Percentiles rank a stretch among this genome's conserved stretches.
Evolutionary conservation across 2,329 filamentous ascomycete genomes (phyloP).

Genomic region (Neurospora crassa): DNA sequence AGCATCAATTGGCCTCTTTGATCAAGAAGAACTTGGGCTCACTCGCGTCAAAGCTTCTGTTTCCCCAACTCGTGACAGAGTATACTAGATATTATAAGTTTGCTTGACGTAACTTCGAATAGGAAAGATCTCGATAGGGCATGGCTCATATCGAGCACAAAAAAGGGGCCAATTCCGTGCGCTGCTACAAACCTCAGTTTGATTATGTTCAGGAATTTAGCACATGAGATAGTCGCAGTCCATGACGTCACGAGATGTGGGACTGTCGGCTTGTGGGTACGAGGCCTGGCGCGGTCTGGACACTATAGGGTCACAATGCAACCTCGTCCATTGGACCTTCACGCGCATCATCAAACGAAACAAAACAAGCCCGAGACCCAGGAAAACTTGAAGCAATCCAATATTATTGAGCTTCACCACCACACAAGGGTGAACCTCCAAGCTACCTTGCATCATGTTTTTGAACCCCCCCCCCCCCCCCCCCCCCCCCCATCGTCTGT

Average conservation of each 20-base stretch:
- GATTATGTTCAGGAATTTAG: not conserved
- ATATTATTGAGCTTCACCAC: not conserved
- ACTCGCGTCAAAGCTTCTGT: not conserved
- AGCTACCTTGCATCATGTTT: not conserved
- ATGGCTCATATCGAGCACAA: not conserved
- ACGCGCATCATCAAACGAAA: not conserved
- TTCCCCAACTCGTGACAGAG: not conserved
- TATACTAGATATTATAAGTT: not conserved
- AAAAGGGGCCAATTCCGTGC: not conserved
- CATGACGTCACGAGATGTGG: not conserved
- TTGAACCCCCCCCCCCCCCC: not conserved
- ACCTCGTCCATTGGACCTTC: not conserved
- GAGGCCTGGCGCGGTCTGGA: not conserved
- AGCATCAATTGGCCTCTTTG: not conserved
- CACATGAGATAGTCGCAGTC: not conserved
- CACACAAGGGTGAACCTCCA: not conserved
- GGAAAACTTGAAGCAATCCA: not conserved
- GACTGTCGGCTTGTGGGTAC: not conserved
- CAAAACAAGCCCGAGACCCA: not conserved
- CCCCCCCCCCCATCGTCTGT: not conserved
- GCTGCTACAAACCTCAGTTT: not conserved
- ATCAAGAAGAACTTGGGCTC: not conserved
- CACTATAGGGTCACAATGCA: not conserved
- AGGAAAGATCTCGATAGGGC: not conserved
- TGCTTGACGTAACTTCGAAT: not conserved